Base-by-base conservation (phyloP, 768 basidiomycete species). In the Pleurotus djamor region DNA sequence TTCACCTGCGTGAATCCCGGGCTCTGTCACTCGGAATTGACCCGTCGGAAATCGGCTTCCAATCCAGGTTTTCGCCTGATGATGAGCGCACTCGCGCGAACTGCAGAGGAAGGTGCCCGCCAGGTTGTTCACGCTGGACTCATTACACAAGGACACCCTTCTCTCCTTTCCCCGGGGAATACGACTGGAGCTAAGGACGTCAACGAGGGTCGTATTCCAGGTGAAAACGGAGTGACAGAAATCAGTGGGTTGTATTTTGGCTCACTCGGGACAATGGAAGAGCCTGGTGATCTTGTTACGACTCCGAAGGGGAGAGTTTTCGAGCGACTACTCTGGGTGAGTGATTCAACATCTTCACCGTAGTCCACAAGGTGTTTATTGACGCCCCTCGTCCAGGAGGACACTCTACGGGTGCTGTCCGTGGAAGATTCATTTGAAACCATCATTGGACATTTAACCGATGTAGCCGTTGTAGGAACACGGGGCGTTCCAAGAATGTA, bases 1-100 rank as follows among this genome's bases (percentile, higher is more conserved):
- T 70, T 74, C 57, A 71, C 72, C 57, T 52, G 70, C 36, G 68
- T 76, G 35, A 74, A 76, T 57, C 81, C 81, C 10, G 80, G 79
- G 2, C 74, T 70, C 62, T 78, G 78, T 63, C 50, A 64, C n/a
- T 79, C 78, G 5, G 70, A 74, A 16, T 65, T 83, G 2, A 64
- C 68, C 63, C 9, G 5, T 74, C 3, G 66, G 74, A 63, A 69
- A 74, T 38, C 63, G 52, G 4, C 2, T 69, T 0, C 44, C 82
- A 28, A 28, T 28, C 21, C 21, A 28, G 0, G 78, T 72, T 1
- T 28, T 28, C 21, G 21, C 21, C 21, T 28, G 21, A 28, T 28
- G 21, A 28, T 28, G 21, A 28, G 21, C 21, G 21, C 21, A 28
- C 21, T 28, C 21, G 21, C 21, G 21, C 69, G 69, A 14, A 68